Percentiles rank a stretch among this genome's conserved stretches.
Evolutionary conservation across 2,329 filamentous ascomycete species (phyloP).

Genomic region (Xylariaceae sp.): DNA sequence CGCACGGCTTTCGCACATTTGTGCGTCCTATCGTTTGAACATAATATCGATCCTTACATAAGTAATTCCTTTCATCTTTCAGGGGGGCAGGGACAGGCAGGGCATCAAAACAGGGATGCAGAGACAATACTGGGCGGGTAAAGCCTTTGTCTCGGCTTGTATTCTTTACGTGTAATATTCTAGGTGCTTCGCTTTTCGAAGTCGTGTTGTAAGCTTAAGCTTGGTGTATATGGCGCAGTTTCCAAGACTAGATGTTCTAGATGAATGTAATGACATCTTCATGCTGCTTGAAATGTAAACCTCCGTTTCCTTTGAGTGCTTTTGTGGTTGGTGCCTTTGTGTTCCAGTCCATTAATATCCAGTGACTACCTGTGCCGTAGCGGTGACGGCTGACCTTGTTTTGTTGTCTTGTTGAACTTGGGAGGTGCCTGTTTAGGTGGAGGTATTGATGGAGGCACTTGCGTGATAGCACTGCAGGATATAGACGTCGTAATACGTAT

Average conservation of each 20-base stretch:
- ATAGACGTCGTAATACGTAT: no score
- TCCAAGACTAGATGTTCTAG: constrained; percentile 13
- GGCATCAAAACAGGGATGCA: not conserved
- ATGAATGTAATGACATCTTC: constrained; percentile 17
- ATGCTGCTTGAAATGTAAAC: not conserved
- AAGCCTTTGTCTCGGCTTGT: constrained; percentile 4
- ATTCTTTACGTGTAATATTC: constrained; percentile 13
- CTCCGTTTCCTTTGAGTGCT: not conserved
- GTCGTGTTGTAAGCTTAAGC: constrained; percentile 6
- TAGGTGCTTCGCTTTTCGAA: not conserved
- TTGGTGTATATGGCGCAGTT: constrained; percentile 9
- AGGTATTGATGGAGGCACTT: no score
- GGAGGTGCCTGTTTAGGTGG: no score
- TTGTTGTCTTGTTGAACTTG: no score
- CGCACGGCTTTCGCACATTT: not conserved
- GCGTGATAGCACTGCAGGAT: no score
- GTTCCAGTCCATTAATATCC: no score
- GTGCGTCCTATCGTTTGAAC: constrained; percentile 1
- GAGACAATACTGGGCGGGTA: not conserved
- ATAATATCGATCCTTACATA: not conserved
- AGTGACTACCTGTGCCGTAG: no score
- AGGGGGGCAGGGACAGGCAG: not conserved
- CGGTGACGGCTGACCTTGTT: no score
- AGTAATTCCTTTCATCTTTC: not conserved
- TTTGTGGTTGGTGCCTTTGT: no score